Evolutionary conservation across 73 alveolate genomes (phyloP), one percentile per base, ranked within the genome.

Genomic region (Blepharisma stoltei): DNA sequence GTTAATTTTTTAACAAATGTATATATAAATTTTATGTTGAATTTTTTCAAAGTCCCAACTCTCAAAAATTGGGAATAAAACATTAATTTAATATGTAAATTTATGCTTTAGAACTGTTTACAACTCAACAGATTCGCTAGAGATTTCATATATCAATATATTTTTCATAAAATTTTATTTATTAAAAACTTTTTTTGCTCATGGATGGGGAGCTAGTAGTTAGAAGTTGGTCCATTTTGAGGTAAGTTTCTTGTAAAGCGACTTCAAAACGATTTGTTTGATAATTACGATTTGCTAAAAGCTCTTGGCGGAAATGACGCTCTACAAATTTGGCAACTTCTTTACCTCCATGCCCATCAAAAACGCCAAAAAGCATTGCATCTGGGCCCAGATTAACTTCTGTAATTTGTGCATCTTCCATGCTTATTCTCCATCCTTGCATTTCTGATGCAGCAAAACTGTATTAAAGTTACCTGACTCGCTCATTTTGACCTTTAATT

Each of bases 341-440:
- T 46, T 81, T 79, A 21, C 99, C 99, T 0, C 99, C 99, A 70
- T 95, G 99, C 14, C 99, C 99, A 83, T 94, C 99, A 70, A 92
- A 94, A 45, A 94, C 94, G 4, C 97, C 98, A 82, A 86, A 94
- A n/a, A 95, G 87, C 25, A 81, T 76, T 11, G 94, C 80, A 38
- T 81, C 92, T 6, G 38, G 54, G 0, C 91, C 98, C 55, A 90
- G 54, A 60, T 82, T 83, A 37, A 88, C 83, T n/a, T 69, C 77
- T 9, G 92, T 71, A 53, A 92, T 79, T 38, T 90, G 93, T 32
- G 98, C 93, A 71, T 94, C 99, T 86, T 94, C 99, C 97, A 83
- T 87, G 41, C 84, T 54, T 45, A 76, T 78, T 21, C 96, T 70
- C 96, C 96, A 89, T 6, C 88, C 94, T 88, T 88, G 93, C 95